These are phyloP conservation scores for Globisporangium orthogonon DNA, from an alignment of 352 stramenopile genomes.

Conservation along the genomic window DNA sequence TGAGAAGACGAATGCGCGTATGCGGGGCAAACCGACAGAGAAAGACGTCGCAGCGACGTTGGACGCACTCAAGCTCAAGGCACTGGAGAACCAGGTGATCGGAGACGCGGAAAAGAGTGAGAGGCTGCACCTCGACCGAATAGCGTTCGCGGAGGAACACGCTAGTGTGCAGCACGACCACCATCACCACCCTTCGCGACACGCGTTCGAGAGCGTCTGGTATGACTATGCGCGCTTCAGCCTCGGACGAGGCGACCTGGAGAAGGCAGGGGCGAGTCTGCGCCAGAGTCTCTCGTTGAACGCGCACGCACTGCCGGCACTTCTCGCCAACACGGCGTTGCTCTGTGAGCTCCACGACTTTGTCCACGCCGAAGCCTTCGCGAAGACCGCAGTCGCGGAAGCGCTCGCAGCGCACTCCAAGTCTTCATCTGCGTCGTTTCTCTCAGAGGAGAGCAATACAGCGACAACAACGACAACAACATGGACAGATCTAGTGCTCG, in stretches of 20 bases:
- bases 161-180: neutral
- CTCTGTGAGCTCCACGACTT: slow-evolving; percentile 56
- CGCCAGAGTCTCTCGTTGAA: slow-evolving; percentile 55
- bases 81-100: slow-evolving; percentile 68
- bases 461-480: neutral
- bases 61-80: slow-evolving; percentile 34
- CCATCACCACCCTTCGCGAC: slow-evolving; percentile 3
- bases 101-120: slow-evolving; percentile 60
- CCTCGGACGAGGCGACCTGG: slow-evolving; percentile 30
- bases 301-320: slow-evolving; percentile 21
- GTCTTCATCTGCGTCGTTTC: neutral
- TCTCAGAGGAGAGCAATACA: neutral
- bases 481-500: slow-evolving; percentile 21
- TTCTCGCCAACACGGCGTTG: slow-evolving; percentile 49
- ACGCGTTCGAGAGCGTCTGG: slow-evolving; percentile 33
- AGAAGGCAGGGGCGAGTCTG: slow-evolving; percentile 50
- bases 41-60: slow-evolving; percentile 23
- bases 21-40: slow-evolving; percentile 16
- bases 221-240: slow-evolving; percentile 65
- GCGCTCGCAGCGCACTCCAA: slow-evolving; percentile 15
- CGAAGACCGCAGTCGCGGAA: slow-evolving; percentile 32
- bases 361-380: slow-evolving; percentile 27
- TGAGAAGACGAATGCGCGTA: slow-evolving; percentile 21
- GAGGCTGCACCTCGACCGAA: slow-evolving; percentile 53
- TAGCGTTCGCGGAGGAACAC: slow-evolving; percentile 44